These are phyloP conservation scores for Komagataella pseudopastoris DNA, from an alignment of 805 yeast species.

Conservation along the genomic window DNA sequence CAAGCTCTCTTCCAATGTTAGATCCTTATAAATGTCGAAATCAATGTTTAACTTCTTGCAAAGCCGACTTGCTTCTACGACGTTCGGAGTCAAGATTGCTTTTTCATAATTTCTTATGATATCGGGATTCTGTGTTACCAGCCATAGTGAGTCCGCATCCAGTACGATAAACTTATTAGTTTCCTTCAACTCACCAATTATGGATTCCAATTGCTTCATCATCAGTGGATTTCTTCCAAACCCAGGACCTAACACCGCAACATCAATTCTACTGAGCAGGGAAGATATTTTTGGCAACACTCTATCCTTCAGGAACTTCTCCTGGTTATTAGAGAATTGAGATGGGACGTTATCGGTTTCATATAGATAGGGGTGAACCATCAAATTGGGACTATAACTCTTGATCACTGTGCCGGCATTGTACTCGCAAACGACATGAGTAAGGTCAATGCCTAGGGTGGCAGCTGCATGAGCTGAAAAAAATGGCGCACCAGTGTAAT, in stretches of 20 bases:
- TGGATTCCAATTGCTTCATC: conserved; percentile 42
- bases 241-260: conserved; percentile 87
- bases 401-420: conserved; percentile 74
- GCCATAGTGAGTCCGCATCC: conserved; percentile 82
- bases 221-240: conserved; percentile 71
- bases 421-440: conserved; percentile 79
- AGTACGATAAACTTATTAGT: conserved; percentile 58
- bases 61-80: conserved; percentile 68
- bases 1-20: conserved; percentile 1
- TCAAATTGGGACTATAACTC: conserved; percentile 79
- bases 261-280: conserved; percentile 58
- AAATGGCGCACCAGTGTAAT: conserved; percentile 95
- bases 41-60: conserved; percentile 31
- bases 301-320: conserved; percentile 20
- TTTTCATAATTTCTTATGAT: conserved; percentile 38
- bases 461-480: conserved; percentile 83
- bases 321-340: conserved; percentile 3
- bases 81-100: conserved; percentile 81
- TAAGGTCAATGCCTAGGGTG: conserved; percentile 73
- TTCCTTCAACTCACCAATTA: conserved; percentile 42
- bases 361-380: conserved; percentile 87
- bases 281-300: conserved; percentile 42
- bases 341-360: conserved; percentile 25
- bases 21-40: not conserved
- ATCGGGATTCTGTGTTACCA: conserved; percentile 45